Conservation (phyloP, 2,329 filamentous ascomycete species). For the Colletotrichum truncatum region DNA sequence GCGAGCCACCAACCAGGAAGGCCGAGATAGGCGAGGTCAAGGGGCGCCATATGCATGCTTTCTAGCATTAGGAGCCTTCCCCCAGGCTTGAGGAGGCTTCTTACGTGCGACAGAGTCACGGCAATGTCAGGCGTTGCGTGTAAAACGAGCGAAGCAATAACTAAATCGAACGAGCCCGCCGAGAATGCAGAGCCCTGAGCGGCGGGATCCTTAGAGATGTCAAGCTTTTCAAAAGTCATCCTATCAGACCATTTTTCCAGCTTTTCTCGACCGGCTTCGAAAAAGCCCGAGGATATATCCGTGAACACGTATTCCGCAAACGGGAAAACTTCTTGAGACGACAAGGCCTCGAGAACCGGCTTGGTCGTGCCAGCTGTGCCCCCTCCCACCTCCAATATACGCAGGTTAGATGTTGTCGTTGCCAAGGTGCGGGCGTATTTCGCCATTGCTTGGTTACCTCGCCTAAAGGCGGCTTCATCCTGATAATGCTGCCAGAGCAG, state of each 20-base stretch:
- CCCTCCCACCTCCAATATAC: slow-evolving; percentile 47
- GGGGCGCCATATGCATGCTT: not conserved
- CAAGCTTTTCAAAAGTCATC: slow-evolving; percentile 36
- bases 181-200: slow-evolving; percentile 37
- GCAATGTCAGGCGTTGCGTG: slow-evolving; percentile 37
- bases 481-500: slow-evolving; percentile 35
- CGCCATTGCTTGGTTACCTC: slow-evolving; percentile 30
- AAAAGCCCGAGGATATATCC: slow-evolving; percentile 39
- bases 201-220: slow-evolving; percentile 40
- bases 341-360: slow-evolving; percentile 37
- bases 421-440: slow-evolving; percentile 9
- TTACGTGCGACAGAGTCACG: slow-evolving; percentile 33
- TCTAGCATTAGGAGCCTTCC: slow-evolving; percentile 36
- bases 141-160: slow-evolving; percentile 40
- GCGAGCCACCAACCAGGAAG: slow-evolving; percentile 47
- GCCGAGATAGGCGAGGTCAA: slow-evolving; percentile 38
- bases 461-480: slow-evolving; percentile 36
- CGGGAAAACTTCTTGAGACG: not conserved
- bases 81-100: slow-evolving; percentile 39
- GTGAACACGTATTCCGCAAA: slow-evolving; percentile 39
- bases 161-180: slow-evolving; percentile 35
- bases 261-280: slow-evolving; percentile 36
- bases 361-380: slow-evolving; percentile 53
- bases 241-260: slow-evolving; percentile 29
- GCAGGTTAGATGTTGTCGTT: slow-evolving; percentile 5